Conservation (phyloP, 805 yeast species). For the Saturnispora serradocipensis region DNA sequence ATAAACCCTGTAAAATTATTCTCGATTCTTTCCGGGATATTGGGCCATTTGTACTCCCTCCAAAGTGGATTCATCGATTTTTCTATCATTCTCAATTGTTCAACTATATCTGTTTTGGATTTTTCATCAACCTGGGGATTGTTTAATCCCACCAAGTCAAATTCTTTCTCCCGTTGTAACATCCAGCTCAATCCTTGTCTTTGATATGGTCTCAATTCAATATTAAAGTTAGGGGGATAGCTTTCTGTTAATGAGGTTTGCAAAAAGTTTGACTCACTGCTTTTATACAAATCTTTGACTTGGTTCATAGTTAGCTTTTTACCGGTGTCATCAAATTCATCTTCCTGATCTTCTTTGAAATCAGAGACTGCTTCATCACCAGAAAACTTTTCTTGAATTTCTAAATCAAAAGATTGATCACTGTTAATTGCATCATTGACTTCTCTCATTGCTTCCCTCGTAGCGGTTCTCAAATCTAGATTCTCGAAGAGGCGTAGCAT, state of each 20-base stretch:
- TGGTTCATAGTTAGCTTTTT: constrained; percentile 52
- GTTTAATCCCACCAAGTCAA: constrained; percentile 31
- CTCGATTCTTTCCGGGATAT: constrained; percentile 11
- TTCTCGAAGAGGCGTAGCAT: constrained; percentile 14
- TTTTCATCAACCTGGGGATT: constrained; percentile 19
- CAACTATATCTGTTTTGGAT: constrained; percentile 18
- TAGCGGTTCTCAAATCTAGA: constrained; percentile 9
- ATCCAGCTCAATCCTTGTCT: constrained; percentile 83
- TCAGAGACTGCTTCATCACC: not conserved
- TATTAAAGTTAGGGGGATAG: constrained; percentile 44
- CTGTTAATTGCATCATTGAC: not conserved
- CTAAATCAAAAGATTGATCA: constrained; percentile 13
- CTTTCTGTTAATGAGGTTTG: constrained; percentile 58
- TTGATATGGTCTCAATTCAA: constrained; percentile 68
- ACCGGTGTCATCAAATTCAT: constrained; percentile 8
- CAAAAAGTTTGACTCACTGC: constrained; percentile 39
- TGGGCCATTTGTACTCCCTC: constrained; percentile 75
- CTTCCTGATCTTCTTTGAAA: not conserved
- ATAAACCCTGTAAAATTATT: not conserved
- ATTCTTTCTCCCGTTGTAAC: constrained; percentile 67
- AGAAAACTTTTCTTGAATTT: constrained; percentile 9
- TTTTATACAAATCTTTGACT: constrained; percentile 60
- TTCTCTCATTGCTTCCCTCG: not conserved
- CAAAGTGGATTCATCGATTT: constrained; percentile 76
- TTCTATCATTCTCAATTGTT: constrained; percentile 23